A percentile compares a stretch with the other conserved stretches of the same genome.
Conservation (phyloP, 2,329 filamentous ascomycete species). For the Ceratocystis cacaofunesta region DNA sequence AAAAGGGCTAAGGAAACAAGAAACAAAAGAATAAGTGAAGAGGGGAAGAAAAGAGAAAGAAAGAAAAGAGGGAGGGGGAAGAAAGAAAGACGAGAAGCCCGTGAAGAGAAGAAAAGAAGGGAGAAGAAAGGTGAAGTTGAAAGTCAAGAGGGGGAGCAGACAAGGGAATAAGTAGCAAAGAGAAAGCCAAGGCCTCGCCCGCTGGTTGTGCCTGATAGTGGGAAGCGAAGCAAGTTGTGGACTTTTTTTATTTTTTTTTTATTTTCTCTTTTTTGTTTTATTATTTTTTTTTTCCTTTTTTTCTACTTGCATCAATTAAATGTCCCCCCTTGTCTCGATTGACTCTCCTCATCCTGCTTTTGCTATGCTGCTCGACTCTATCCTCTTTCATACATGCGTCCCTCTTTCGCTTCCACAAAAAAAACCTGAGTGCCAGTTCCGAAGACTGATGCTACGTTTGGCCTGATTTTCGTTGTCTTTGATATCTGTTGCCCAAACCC, state of each 20-base stretch:
- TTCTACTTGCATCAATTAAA: neutral
- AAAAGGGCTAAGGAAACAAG: slow-evolving; percentile 22
- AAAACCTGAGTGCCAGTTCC: neutral
- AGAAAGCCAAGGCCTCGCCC: neutral
- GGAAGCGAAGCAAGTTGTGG: neutral
- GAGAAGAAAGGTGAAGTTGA: slow-evolving; percentile 29
- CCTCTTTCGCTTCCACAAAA: neutral
- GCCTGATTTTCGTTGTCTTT: neutral
- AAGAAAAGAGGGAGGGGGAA: neutral
- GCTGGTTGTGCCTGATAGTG: neutral
- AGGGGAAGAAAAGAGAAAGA: slow-evolving; percentile 9
- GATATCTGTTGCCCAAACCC: neutral
- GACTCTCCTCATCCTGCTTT: neutral
- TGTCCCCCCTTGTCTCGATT: neutral
- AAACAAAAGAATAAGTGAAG: slow-evolving; percentile 7
- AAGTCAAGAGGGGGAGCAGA: slow-evolving; percentile 24
- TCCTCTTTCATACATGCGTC: neutral
- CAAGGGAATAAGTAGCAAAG: neutral
- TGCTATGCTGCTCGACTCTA: neutral
- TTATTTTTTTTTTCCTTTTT: neutral
- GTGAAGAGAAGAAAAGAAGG: slow-evolving; percentile 22
- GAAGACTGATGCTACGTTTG: neutral
- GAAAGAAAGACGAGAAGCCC: slow-evolving; percentile 17
- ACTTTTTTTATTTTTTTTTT: slow-evolving; percentile 3
- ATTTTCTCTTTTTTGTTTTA: neutral